These are phyloP conservation scores for Neopestalotiopsis rosae DNA, from an alignment of 2,329 filamentous ascomycete species.

Conservation along the genomic window DNA sequence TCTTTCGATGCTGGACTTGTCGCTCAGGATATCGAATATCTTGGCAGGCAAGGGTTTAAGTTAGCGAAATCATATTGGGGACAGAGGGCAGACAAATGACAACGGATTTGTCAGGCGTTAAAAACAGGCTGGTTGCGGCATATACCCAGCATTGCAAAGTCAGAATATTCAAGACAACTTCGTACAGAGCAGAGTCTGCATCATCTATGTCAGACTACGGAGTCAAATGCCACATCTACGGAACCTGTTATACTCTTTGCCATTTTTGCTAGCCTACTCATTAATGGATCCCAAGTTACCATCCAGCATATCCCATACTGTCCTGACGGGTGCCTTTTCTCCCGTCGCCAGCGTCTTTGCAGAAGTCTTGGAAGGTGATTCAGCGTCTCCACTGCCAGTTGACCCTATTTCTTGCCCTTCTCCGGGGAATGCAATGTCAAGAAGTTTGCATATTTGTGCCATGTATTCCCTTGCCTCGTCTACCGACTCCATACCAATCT, in stretches of 20 bases:
- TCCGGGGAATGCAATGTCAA: slow-evolving; percentile 31
- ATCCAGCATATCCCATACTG: slow-evolving; percentile 56
- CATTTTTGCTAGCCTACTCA: slow-evolving; percentile 21
- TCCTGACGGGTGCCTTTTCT: slow-evolving; percentile 30
- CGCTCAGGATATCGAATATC: slow-evolving; percentile 79
- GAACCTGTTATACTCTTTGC: background rate
- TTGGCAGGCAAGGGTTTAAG: slow-evolving; percentile 53
- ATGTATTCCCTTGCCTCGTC: slow-evolving; percentile 57
- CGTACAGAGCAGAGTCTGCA: background rate
- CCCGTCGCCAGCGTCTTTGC: slow-evolving; percentile 28
- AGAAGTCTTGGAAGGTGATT: slow-evolving; percentile 37
- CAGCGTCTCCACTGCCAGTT: slow-evolving; percentile 44
- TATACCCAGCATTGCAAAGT: background rate
- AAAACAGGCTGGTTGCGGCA: background rate
- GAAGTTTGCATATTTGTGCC: slow-evolving; percentile 53
- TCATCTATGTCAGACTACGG: background rate
- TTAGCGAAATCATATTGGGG: background rate
- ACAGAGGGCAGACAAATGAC: background rate
- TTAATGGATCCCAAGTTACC: slow-evolving; percentile 59
- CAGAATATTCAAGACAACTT: background rate
- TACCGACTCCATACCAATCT: slow-evolving; percentile 61
- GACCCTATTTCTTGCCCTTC: slow-evolving; percentile 29
- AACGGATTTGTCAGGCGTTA: slow-evolving; percentile 33
- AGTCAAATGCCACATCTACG: background rate
- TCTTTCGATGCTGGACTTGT: slow-evolving; percentile 84